phyloP scores from a whole-genome alignment of 1,139 yeast genomes.

The Tardiomyces blankii region DNA sequence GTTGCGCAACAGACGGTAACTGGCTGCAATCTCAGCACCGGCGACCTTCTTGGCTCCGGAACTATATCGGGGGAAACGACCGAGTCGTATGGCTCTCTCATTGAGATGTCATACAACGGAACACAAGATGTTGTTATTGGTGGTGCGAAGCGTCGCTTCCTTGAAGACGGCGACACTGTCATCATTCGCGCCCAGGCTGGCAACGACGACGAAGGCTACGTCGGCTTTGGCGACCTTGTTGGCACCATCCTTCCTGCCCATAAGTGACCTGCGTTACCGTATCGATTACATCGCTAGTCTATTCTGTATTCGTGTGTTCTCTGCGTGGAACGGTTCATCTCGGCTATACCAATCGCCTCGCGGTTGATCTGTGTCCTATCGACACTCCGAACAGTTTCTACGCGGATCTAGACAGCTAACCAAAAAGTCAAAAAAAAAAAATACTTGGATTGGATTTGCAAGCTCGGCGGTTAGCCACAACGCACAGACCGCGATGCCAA shows the following conservation, averaged over 20 bases:
- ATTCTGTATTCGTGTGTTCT: no score
- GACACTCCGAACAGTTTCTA: no score
- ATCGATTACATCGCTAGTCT: no score
- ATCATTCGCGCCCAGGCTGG: slow-evolving; percentile 8
- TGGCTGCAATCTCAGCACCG: slow-evolving; percentile 17
- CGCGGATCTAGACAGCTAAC: no score
- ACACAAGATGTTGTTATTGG: slow-evolving; percentile 10
- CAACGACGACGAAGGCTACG: slow-evolving; percentile 4
- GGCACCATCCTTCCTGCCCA: neutral
- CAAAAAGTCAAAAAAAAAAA: no score
- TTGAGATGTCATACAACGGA: slow-evolving; percentile 16
- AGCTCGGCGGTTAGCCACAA: no score
- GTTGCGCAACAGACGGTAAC: slow-evolving; percentile 19
- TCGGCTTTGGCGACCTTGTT: slow-evolving; percentile 16
- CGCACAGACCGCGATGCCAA: no score
- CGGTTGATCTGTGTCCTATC: no score
- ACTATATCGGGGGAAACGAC: slow-evolving; percentile 14
- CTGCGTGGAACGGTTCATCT: no score
- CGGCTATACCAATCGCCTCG: no score
- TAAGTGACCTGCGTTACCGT: neutral
- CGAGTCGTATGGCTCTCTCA: slow-evolving; percentile 12
- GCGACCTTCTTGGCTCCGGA: slow-evolving; percentile 20
- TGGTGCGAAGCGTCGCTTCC: slow-evolving; percentile 8
- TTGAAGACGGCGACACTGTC: slow-evolving; percentile 16
- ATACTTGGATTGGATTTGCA: no score